Conservation (phyloP, 2,329 filamentous ascomycete species). For the Penicillium sp. region DNA sequence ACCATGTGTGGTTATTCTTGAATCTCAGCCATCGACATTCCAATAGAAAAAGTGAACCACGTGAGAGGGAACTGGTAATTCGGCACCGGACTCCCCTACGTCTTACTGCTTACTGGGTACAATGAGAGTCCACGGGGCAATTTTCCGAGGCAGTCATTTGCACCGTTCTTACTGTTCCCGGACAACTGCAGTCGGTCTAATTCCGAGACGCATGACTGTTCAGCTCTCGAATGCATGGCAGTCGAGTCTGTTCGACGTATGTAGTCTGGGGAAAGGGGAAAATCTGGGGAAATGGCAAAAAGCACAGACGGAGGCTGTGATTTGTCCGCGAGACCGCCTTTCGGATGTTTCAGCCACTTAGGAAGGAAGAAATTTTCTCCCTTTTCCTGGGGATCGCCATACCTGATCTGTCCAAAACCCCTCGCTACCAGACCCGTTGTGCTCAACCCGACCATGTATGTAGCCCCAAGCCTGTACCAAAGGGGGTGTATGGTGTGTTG, state of each 20-base stretch:
- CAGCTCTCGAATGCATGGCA: background rate
- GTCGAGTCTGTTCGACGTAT: background rate
- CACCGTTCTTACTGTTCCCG: background rate
- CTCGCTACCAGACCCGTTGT: background rate
- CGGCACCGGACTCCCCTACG: background rate
- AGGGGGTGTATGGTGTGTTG: background rate
- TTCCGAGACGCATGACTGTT: background rate
- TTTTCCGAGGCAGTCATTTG: background rate
- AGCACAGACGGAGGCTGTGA: constrained; percentile 7
- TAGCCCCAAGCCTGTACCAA: background rate
- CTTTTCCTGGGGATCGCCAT: constrained; percentile 14
- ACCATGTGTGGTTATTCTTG: background rate
- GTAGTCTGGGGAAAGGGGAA: constrained; percentile 26
- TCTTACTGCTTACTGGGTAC: no score
- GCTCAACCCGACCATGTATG: background rate
- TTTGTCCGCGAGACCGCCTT: constrained; percentile 12
- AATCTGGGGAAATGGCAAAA: constrained; percentile 26
- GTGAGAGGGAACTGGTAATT: background rate
- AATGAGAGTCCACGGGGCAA: no score
- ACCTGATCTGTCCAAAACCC: constrained; percentile 7
- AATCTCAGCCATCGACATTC: background rate
- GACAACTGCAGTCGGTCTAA: background rate
- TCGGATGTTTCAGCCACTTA: constrained; percentile 25
- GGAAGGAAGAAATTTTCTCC: background rate
- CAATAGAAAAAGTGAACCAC: background rate